These are phyloP conservation scores for Vitis labrusca DNA, from an alignment of 164 flowering plant genomes.

Conservation along the genomic window DNA sequence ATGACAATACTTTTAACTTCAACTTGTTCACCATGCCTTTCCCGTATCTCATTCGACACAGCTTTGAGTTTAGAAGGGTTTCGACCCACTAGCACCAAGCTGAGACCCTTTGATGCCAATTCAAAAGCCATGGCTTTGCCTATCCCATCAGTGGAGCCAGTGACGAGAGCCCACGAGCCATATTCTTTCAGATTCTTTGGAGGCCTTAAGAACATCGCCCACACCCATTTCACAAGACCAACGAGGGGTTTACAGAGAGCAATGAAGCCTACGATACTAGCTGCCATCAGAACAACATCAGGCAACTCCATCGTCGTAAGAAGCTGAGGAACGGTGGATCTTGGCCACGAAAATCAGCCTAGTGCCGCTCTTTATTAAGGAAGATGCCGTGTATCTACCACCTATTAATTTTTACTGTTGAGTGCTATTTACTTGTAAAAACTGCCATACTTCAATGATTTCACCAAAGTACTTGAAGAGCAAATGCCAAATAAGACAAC, in stretches of 20 bases:
- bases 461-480: too few relatives aligned
- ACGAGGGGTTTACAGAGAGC: conserved; percentile 4
- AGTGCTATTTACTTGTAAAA: too few relatives aligned
- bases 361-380: too few relatives aligned
- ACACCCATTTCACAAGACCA: conserved; percentile 21
- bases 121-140: conserved; percentile 46
- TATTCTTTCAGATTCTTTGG: conserved; percentile 29
- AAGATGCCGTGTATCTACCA: too few relatives aligned
- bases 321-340: too few relatives aligned
- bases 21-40: conserved; percentile 2
- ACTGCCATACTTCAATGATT: too few relatives aligned
- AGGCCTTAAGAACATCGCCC: conserved; percentile 33
- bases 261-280: conserved; percentile 18
- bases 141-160: conserved; percentile 56
- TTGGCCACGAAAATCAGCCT: too few relatives aligned
- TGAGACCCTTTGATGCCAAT: conserved; percentile 45
- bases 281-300: neutral
- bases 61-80: conserved; percentile 30
- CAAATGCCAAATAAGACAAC: too few relatives aligned
- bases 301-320: too few relatives aligned
- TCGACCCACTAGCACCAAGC: conserved; percentile 41
- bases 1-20: conserved; percentile 22
- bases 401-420: too few relatives aligned
- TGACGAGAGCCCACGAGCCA: conserved; percentile 48
- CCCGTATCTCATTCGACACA: conserved; percentile 23